Evolutionary conservation across 2,329 filamentous ascomycete species (phyloP).

Genomic region (Bipolaris zeicola): DNA sequence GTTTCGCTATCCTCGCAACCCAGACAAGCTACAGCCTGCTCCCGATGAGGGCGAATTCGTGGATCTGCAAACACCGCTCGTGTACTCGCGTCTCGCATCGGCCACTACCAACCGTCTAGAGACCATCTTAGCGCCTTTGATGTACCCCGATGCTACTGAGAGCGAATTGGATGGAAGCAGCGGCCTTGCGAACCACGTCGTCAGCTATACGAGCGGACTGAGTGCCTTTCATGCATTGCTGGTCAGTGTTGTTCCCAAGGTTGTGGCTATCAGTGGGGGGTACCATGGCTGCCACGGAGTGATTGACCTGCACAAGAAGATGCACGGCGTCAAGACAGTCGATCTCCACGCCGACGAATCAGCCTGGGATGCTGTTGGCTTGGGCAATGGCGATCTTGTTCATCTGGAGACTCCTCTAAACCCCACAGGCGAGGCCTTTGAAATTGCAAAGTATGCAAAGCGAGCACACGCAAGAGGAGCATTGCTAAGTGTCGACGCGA

Average conservation of each 20-base stretch:
- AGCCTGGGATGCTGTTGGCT: conserved; percentile 67
- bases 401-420: conserved; percentile 95
- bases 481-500: conserved; percentile 82
- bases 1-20: conserved; percentile 78
- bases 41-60: conserved; percentile 51
- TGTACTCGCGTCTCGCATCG: conserved; percentile 81
- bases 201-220: conserved; percentile 85
- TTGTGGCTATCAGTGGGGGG: conserved; percentile 79
- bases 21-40: conserved; percentile 64
- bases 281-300: conserved; percentile 96
- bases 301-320: conserved; percentile 71
- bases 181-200: conserved; percentile 53
- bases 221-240: conserved; percentile 87
- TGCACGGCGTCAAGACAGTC: conserved; percentile 76
- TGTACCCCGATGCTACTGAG: conserved; percentile 58
- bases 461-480: conserved; percentile 76
- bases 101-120: conserved; percentile 88
- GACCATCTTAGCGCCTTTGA: conserved; percentile 74
- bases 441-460: conserved; percentile 73
- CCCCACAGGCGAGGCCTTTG: conserved; percentile 79
- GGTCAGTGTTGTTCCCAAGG: conserved; percentile 80
- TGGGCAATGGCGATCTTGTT: conserved; percentile 80
- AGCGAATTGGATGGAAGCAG: conserved; percentile 18
- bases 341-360: conserved; percentile 60
- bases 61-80: conserved; percentile 40